Base-by-base conservation (phyloP, 169 alveolate species). In the Plasmodium yoelii region DNA sequence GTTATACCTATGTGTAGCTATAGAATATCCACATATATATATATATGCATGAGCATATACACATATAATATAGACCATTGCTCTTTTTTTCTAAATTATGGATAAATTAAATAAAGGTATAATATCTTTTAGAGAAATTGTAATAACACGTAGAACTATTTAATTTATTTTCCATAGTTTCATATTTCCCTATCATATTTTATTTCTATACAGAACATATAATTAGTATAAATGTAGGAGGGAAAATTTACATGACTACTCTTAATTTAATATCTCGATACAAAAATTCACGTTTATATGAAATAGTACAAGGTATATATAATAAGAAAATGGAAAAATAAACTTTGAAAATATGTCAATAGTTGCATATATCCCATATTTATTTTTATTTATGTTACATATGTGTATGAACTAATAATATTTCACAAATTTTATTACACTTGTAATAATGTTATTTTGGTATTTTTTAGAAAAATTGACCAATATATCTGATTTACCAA, bases 151-250 rank as follows among this genome's bases (percentile, higher is more conserved):
- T 61, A 53, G 9, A 59, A 7, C 8, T 18, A 22, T 10, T 59
- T 18, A 15, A 22, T 59, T n/a, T 22, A 39, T 26, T 19, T 51
- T 53, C 15, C 26, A 15, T 22, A 12, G 56, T 18, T 61, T 15
- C 46, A 12, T 60, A 44, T 22, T 34, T 34, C n/a, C 72, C 15
- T 49, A 12, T 68, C 56, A 34, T 60, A 22, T 42, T 22, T 18
- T 44, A 44, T 55, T 59, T 46, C 61, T 15, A 12, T 77, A 12
- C 70, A 77, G 88, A 77, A 22, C 47, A 77, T 46, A 64, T 77
- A 56, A 77, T 77, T 39, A 61, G 75, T 49, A 77, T 77, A 64
- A 77, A 77, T 64, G 88, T 64, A n/a, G 88, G 88, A 47, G 88
- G 88, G 18, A 77, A 55, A 26, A 57, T 77, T 18, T 77, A 77